Evolutionary conservation across 208 protist genomes (phyloP).

Genomic region (Crithidia sp.): DNA sequence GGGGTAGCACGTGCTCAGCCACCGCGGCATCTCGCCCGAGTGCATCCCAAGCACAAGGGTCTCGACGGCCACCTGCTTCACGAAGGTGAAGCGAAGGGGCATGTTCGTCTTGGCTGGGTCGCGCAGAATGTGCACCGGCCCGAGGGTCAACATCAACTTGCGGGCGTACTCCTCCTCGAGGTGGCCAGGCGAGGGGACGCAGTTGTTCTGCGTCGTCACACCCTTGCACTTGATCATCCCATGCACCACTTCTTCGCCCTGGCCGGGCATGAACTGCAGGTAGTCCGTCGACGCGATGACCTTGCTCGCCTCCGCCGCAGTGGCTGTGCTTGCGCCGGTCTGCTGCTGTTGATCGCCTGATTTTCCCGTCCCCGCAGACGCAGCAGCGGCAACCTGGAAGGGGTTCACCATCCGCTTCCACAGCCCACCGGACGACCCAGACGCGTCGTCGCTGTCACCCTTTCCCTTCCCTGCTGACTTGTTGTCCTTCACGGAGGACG

Average conservation of each 20-base stretch:
- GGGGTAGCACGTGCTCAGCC: constrained; percentile 79
- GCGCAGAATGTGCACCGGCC: constrained; percentile 80
- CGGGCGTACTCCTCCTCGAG: constrained; percentile 78
- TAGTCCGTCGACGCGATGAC: constrained; percentile 39
- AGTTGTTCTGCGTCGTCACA: constrained; percentile 82
- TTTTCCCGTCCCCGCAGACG: neutral
- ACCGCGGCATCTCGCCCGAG: constrained; percentile 81
- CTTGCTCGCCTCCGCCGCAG: constrained; percentile 15
- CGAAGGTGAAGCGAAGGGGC: constrained; percentile 73
- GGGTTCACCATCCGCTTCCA: constrained; percentile 26
- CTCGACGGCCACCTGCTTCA: constrained; percentile 67
- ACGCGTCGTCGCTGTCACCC: neutral
- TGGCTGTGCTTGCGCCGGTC: neutral
- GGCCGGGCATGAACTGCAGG: constrained; percentile 70
- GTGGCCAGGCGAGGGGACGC: constrained; percentile 73
- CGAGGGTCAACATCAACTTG: constrained; percentile 87
- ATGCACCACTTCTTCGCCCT: constrained; percentile 72
- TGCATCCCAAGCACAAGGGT: constrained; percentile 86
- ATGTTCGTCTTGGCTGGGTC: constrained; percentile 63
- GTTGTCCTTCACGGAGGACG: neutral
- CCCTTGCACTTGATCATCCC: constrained; percentile 87
- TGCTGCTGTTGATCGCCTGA: neutral
- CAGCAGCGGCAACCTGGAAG: constrained; percentile 3
- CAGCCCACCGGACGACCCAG: neutral
- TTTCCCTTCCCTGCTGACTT: neutral